Base-by-base conservation (phyloP, 371 early-diverging fungal species). In the Mucor velutinosus region DNA sequence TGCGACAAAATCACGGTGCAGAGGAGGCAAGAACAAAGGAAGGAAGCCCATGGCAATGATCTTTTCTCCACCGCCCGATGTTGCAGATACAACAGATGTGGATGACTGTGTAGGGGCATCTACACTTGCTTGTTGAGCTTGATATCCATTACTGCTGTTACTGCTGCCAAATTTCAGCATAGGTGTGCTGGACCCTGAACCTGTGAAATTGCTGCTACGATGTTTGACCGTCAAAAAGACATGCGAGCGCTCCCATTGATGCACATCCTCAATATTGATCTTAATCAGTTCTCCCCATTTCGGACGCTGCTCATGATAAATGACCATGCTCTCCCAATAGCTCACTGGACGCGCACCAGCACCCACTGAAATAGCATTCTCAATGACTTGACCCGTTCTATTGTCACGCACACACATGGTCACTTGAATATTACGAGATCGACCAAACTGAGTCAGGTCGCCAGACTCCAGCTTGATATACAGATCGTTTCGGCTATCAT, bases 231-330 rank as follows among this genome's bases (percentile, higher is more conserved):
- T 81, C 23, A 93, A 56, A 62, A 88, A 88, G 12, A 92, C 60
- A 71, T 92, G 91, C 1, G 87, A 80, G 21, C 78, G 69, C 58
- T 89, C 80, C 77, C 90, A 86, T 30, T 73, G 72, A 7, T 76
- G 75, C 1, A 80, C 57, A 14, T 81, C 80, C 0, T 66, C 62
- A 14, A 92, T 81, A 41, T 85, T 83, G 11, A 92, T 67, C 58
- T 89, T 83, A 66, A 93, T 70, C 0, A 80, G 82, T 72, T 93
- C 93, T n/a, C 71, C 69, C 91, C 91, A 93, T 15, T 65, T 77
- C 0, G 93, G 92, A 35, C 72, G 67, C 56, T 86, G 84, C 19
- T 82, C 84, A 69, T 93, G 91, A 55, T 89, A 87, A 66, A 85
- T 87, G 3, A 92, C 82, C 55, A 87, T 73, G 10, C 89, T 88